A percentile compares a stretch with the other conserved stretches of the same genome.
Conservation (phyloP, 192 early-diverging fungal genomes). For the Glomus cerebriforme region DNA sequence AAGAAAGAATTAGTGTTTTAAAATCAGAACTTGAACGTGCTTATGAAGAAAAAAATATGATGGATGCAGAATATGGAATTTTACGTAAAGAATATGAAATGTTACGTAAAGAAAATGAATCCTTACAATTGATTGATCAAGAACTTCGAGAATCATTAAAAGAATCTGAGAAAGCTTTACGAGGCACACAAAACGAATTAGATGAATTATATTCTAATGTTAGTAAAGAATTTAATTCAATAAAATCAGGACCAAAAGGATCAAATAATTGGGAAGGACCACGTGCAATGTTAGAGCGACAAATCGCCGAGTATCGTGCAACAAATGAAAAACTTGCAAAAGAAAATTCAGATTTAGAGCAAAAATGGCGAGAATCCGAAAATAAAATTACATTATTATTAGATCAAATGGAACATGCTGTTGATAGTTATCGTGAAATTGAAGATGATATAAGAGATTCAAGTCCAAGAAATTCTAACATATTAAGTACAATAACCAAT, state of each 20-base stretch:
- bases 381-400: conserved; percentile 19
- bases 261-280: conserved; percentile 6
- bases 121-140: neutral
- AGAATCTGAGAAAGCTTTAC: conserved; percentile 2
- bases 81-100: conserved; percentile 31
- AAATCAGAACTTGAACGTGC: conserved; percentile 12
- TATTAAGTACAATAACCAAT: conserved; percentile 12
- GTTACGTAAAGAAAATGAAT: conserved; percentile 16
- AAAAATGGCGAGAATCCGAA: neutral
- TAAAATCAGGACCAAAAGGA: neutral
- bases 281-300: neutral
- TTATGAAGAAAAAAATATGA: conserved; percentile 16
- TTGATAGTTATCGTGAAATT: conserved; percentile 22
- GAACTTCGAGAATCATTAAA: conserved; percentile 2
- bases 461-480: conserved; percentile 16
- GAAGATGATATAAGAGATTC: conserved; percentile 18
- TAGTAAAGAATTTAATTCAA: neutral
- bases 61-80: conserved; percentile 27
- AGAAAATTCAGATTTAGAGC: conserved; percentile 23
- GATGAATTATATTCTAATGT: conserved; percentile 14
- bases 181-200: conserved; percentile 4
- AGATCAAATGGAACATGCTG: conserved; percentile 25
- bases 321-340: conserved; percentile 14
- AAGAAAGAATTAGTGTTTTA: conserved; percentile 8
- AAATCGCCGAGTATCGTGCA: conserved; percentile 19